Percentiles rank a stretch among this genome's conserved stretches.
phyloP scores from a whole-genome alignment of 192 early-diverging fungal species.

The Mortierella claussenii region DNA sequence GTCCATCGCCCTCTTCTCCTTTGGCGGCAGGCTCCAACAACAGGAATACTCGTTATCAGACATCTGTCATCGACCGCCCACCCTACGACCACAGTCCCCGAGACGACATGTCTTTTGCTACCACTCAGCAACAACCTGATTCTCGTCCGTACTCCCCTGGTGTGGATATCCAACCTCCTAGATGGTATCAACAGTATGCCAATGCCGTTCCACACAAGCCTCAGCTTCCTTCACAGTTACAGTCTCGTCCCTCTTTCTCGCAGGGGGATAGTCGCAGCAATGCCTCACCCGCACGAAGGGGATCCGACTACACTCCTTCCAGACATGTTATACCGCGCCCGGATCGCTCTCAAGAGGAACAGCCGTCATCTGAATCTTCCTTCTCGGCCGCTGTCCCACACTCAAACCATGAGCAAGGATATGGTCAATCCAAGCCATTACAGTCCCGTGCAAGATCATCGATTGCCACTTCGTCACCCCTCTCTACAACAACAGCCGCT shows the following conservation, averaged over 20 bases:
- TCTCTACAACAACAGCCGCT: not conserved
- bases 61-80: not conserved
- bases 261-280: slow-evolving; percentile 6
- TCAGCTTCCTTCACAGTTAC: not conserved
- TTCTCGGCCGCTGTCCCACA: not conserved
- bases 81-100: slow-evolving; percentile 7
- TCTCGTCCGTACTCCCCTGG: slow-evolving; percentile 14
- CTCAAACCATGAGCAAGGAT: not conserved
- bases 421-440: not conserved
- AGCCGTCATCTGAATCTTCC: slow-evolving; percentile 1
- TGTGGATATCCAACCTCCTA: slow-evolving; percentile 18
- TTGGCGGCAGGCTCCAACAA: not conserved
- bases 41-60: slow-evolving; percentile 6
- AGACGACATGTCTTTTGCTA: not conserved
- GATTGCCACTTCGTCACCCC: not conserved
- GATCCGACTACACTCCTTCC: slow-evolving; percentile 10
- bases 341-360: slow-evolving; percentile 1
- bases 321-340: not conserved
- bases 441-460: not conserved
- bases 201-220: slow-evolving; percentile 22
- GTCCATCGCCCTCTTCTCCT: slow-evolving; percentile 8
- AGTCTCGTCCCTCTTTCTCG: slow-evolving; percentile 9
- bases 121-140: slow-evolving; percentile 7
- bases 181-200: slow-evolving; percentile 49
- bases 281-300: slow-evolving; percentile 3